phyloP scores from a whole-genome alignment of 768 basidiomycete genomes.

The Pilatotrama ljubarskyi region DNA sequence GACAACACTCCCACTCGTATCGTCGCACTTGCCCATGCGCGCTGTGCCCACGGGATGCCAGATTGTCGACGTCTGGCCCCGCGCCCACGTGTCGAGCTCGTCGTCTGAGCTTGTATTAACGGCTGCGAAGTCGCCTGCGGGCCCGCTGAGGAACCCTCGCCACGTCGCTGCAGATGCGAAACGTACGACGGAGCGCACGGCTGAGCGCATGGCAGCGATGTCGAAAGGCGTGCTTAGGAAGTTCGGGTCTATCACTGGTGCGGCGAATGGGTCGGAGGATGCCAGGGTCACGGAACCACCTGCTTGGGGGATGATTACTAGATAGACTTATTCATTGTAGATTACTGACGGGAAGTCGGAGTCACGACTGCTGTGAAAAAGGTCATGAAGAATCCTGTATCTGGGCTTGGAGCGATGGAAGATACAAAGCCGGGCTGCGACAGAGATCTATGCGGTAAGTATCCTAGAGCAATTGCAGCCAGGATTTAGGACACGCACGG shows the following conservation, averaged over 20 bases:
- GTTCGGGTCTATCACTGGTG: slow-evolving; percentile 30
- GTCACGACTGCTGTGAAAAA: slow-evolving; percentile 19
- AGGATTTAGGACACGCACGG: not conserved
- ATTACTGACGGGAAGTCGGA: slow-evolving; percentile 28
- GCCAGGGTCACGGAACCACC: slow-evolving; percentile 30
- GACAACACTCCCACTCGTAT: slow-evolving; percentile 38
- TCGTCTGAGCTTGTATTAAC: slow-evolving; percentile 11
- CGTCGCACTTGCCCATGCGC: slow-evolving; percentile 39
- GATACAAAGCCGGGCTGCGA: slow-evolving; percentile 5
- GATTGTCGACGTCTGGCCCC: slow-evolving; percentile 20
- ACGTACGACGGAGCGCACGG: not conserved
- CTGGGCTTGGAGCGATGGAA: slow-evolving; percentile 5
- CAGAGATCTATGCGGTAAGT: not conserved
- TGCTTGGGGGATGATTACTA: not conserved
- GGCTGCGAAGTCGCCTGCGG: not conserved
- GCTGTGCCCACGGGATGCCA: slow-evolving; percentile 38
- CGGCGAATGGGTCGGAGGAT: slow-evolving; percentile 26
- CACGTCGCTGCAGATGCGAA: slow-evolving; percentile 10
- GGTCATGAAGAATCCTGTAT: slow-evolving; percentile 24
- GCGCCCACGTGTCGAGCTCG: slow-evolving; percentile 22
- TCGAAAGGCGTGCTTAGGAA: slow-evolving; percentile 32
- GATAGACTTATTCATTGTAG: too few relatives aligned
- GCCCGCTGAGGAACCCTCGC: not conserved
- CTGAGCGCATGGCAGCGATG: slow-evolving; percentile 28
- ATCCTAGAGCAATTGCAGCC: too few relatives aligned